Evolutionary conservation across 495 filamentous ascomycete genomes (phyloP).

Genomic region (Penicillium salamii): DNA sequence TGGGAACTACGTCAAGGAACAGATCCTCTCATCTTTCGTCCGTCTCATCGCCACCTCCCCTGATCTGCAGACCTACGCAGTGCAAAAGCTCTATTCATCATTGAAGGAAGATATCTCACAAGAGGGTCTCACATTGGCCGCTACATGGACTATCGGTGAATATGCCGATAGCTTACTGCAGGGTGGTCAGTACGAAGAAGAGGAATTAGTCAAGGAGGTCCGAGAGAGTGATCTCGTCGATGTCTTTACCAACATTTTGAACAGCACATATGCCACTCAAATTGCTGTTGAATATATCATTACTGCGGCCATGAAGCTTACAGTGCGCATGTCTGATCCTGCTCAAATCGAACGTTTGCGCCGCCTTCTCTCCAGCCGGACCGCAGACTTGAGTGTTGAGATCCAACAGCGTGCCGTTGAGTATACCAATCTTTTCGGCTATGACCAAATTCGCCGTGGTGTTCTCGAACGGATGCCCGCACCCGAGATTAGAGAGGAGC

Average conservation of each 20-base stretch:
- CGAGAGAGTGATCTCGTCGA: conserved; percentile 88
- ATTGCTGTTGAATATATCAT: conserved; percentile 92
- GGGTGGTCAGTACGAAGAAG: conserved; percentile 92
- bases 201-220: conserved; percentile 86
- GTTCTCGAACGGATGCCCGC: conserved; percentile 97
- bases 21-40: conserved; percentile 94
- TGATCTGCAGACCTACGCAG: conserved; percentile 93
- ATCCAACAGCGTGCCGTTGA: conserved; percentile 95
- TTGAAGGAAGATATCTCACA: conserved; percentile 96
- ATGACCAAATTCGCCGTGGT: conserved; percentile 81
- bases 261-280: conserved; percentile 88
- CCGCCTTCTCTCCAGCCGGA: conserved; percentile 69
- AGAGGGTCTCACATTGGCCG: conserved; percentile 88
- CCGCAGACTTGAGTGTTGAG: conserved; percentile 85
- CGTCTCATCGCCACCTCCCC: conserved; percentile 92
- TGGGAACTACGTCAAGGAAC: conserved; percentile 95
- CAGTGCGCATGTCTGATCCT: conserved; percentile 77
- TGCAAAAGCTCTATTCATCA: conserved; percentile 86
- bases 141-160: conserved; percentile 98
- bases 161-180: conserved; percentile 85
- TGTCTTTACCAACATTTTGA: conserved; percentile 84
- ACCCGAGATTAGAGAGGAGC: conserved; percentile 92
- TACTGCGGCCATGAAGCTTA: conserved; percentile 93
- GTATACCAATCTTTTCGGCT: conserved; percentile 88
- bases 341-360: conserved; percentile 82